Evolutionary conservation across 2,329 filamentous ascomycete genomes (phyloP), one percentile per base, ranked within the genome.

Genomic region (Epichloe hybrida): DNA sequence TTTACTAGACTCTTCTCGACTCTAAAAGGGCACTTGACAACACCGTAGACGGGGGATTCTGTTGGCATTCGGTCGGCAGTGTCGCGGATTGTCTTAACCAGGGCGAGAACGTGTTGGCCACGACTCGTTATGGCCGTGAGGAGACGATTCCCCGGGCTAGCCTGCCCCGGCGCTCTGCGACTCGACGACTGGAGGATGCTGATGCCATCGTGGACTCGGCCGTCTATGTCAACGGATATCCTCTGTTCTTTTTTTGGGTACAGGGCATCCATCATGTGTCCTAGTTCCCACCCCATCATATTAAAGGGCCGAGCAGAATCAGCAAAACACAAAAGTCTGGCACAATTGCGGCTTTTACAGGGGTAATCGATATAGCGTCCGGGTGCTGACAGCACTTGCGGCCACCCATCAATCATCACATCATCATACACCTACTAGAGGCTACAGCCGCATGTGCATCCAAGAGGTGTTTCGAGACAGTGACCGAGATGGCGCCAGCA

Each of bases 101-200:
- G 31, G 38, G 34, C 34, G 41, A n/a, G 31, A 46, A 46, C 34
- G 13, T 15, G 36, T 38, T 38, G 31, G 50, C 44, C 44, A 43
- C 44, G 43, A 51, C 17, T 48, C 45, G 45, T 48, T 38, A 47
- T 48, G 50, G 31, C 38, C 34, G 21, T 36, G 42, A 45, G 31
- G 31, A 6, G 12, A 50, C n/a, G 39, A 17, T 17, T 31, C 5
- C 5, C 8, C 13, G 3, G 20, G 17, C 36, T 23, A n/a, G 48
- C 35, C 20, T 45, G 3, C 27, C 21, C 34, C 31, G 48, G 23
- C 31, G 17, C 41, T 31, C 13, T 39, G 40, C 40, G 23, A 21
- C 5, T 31, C 31, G 48, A 40, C 31, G 48, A 40, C 12, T 13
- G 40, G 27, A 17, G 40, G 27, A 17, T 6, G 39, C 31, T 27